Evolutionary conservation across 1,284 basidiomycete species (phyloP).

Genomic region (Xerocomus nothofagi): DNA sequence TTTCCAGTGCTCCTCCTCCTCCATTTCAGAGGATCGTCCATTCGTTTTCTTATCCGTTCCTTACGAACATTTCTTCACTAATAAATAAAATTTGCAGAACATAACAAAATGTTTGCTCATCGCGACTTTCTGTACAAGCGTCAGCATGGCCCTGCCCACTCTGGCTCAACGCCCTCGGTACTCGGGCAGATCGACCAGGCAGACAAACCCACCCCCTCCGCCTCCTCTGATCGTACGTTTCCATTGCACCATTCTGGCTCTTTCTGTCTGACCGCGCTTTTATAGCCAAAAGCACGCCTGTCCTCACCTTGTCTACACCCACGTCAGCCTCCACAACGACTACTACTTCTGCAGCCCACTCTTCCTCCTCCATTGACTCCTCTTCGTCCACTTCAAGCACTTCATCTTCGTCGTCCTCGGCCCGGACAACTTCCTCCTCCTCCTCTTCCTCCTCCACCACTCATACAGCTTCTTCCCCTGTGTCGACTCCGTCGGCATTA

Average conservation of each 20-base stretch:
- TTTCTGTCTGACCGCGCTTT: neutral
- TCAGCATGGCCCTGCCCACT: slow-evolving; percentile 1
- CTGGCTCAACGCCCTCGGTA: rapidly evolving
- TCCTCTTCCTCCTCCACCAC: slow-evolving; percentile 3
- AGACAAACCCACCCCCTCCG: neutral
- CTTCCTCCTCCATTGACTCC: neutral
- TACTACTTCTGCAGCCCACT: neutral
- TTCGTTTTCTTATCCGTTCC: slow-evolving; percentile 16
- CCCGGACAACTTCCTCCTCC: neutral
- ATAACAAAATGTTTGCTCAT: slow-evolving; percentile 13
- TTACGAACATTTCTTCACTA: slow-evolving; percentile 12
- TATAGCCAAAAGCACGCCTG: neutral
- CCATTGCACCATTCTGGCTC: rapidly evolving
- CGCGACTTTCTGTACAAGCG: slow-evolving; percentile 21
- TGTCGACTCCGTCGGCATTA: neutral
- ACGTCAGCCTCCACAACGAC: neutral
- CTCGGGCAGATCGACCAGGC: neutral
- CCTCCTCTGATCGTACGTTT: slow-evolving; percentile 4
- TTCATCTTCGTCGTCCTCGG: neutral
- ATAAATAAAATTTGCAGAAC: neutral
- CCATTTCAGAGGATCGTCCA: slow-evolving; percentile 1
- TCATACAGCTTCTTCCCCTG: neutral
- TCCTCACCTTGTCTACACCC: neutral
- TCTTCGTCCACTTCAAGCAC: neutral
- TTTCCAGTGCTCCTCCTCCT: neutral